phyloP scores from a whole-genome alignment of 768 basidiomycete species.

The Podaxis mareebaensis region DNA sequence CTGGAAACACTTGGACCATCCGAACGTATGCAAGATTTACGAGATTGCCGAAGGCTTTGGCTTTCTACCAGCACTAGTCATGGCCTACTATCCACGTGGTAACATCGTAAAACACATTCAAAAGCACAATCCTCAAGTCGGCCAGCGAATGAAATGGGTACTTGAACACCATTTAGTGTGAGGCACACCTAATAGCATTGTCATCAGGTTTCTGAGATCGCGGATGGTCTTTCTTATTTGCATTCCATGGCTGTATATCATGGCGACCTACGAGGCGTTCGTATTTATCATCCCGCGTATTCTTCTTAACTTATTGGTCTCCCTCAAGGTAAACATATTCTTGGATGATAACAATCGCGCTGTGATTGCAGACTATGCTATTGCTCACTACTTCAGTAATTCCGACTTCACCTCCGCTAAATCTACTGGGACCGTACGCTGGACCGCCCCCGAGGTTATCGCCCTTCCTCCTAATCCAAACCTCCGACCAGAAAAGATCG shows the following conservation, averaged over 20 bases:
- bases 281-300: background rate
- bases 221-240: slow-evolving; percentile 25
- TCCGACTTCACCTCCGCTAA: slow-evolving; percentile 25
- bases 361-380: slow-evolving; percentile 28
- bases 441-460: slow-evolving; percentile 35
- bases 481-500: slow-evolving; percentile 19
- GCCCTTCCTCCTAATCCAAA: slow-evolving; percentile 20
- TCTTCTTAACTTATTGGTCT: background rate
- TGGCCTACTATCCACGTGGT: slow-evolving; percentile 23
- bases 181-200: background rate
- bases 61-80: slow-evolving; percentile 27
- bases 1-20: slow-evolving; percentile 23
- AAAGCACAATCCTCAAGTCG: background rate
- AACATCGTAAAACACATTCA: slow-evolving; percentile 25
- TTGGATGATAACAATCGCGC: slow-evolving; percentile 24
- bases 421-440: slow-evolving; percentile 27
- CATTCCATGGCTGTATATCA: slow-evolving; percentile 25
- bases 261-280: slow-evolving; percentile 29
- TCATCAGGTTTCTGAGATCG: slow-evolving; percentile 15
- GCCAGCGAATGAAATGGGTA: slow-evolving; percentile 15
- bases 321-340: slow-evolving; percentile 29
- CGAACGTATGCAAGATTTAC: slow-evolving; percentile 24
- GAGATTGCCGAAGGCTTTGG: slow-evolving; percentile 20
- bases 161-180: background rate
- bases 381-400: slow-evolving; percentile 24